These are phyloP conservation scores for Conringia planisiliqua DNA, from an alignment of 345 rosid species.

Conservation along the genomic window DNA sequence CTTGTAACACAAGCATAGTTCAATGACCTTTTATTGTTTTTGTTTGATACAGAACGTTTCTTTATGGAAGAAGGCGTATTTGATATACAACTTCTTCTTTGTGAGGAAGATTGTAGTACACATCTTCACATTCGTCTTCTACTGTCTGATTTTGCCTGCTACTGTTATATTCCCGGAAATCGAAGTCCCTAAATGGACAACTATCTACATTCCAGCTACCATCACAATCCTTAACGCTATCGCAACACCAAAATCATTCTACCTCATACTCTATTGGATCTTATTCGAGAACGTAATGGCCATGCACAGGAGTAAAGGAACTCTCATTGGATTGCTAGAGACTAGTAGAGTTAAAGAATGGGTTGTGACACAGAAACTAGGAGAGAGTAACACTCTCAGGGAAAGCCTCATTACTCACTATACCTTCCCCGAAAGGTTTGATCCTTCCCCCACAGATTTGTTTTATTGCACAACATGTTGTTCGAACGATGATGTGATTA, in stretches of 20 bases:
- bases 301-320: conserved; percentile 78
- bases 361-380: conserved; percentile 88
- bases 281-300: conserved; percentile 95
- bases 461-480: not conserved
- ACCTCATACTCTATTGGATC: conserved; percentile 56
- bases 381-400: conserved; percentile 55
- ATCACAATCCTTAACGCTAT: conserved; percentile 79
- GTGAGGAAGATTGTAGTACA: conserved; percentile 84
- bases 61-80: conserved; percentile 74
- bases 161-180: conserved; percentile 86
- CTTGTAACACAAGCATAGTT: not conserved
- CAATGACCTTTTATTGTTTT: not conserved
- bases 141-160: conserved; percentile 75
- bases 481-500: not conserved
- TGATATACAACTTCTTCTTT: conserved; percentile 86
- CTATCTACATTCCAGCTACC: conserved; percentile 76
- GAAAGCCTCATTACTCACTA: conserved; percentile 42
- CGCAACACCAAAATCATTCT: conserved; percentile 77
- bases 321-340: conserved; percentile 80
- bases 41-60: conserved; percentile 59
- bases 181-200: conserved; percentile 81
- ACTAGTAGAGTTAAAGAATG: conserved; percentile 88
- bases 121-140: conserved; percentile 74
- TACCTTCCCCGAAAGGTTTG: conserved; percentile 64
- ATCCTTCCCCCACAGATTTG: not conserved